Evolutionary conservation across 2,329 filamentous ascomycete species (phyloP).

Genomic region (Rutstroemia sp.): DNA sequence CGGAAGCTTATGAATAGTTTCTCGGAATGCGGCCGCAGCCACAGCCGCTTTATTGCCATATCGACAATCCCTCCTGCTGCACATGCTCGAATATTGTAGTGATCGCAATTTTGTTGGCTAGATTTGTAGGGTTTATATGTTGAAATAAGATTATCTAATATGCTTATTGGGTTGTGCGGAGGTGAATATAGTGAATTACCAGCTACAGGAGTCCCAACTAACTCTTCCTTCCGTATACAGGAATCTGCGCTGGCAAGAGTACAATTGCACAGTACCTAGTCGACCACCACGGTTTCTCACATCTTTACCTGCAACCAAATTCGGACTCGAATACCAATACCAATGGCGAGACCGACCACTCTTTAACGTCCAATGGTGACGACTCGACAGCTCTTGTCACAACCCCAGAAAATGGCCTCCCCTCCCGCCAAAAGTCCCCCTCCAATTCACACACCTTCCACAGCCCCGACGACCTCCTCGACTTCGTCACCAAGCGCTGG

Average conservation of each 20-base stretch:
- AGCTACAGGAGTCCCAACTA: not conserved
- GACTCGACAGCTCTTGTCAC: not conserved
- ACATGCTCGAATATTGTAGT: not conserved
- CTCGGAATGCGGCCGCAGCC: not conserved
- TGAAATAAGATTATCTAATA: conserved; percentile 29
- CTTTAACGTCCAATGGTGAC: not conserved
- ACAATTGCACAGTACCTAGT: conserved; percentile 84
- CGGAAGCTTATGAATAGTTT: not conserved
- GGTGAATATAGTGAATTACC: conserved; percentile 35
- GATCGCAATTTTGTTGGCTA: not conserved
- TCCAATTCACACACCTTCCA: conserved; percentile 40
- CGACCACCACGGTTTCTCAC: conserved; percentile 73
- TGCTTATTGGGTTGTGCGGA: conserved; percentile 73
- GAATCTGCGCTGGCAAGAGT: conserved; percentile 88
- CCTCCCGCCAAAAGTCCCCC: conserved; percentile 5
- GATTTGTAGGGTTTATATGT: not conserved
- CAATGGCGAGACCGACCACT: not conserved
- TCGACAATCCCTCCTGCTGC: not conserved
- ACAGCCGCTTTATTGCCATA: not conserved
- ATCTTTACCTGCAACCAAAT: conserved; percentile 49
- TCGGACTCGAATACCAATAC: not conserved
- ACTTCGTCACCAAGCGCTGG: conserved; percentile 84
- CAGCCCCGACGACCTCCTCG: conserved; percentile 61
- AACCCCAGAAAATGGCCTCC: not conserved
- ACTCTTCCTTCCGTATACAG: conserved; percentile 36